These are phyloP conservation scores for Hypoxylon perforatum DNA, from an alignment of 495 filamentous ascomycete species.

Conservation along the genomic window DNA sequence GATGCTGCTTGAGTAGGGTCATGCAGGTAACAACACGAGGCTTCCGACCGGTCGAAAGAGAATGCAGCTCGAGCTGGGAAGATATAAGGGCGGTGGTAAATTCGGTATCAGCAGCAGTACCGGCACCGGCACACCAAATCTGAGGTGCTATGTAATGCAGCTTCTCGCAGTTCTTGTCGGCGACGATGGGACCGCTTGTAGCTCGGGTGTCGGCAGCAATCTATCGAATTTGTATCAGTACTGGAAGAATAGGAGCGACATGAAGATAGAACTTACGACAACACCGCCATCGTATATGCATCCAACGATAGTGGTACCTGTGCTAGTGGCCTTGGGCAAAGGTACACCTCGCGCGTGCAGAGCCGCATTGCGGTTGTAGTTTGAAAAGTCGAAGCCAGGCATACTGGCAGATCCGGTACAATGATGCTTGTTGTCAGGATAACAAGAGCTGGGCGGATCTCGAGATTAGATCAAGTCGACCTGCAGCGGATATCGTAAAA, in stretches of 20 bases:
- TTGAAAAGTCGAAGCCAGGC: constrained; percentile 99
- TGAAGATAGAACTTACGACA: constrained; percentile 68
- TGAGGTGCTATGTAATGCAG: constrained; percentile 98
- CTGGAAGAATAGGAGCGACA: neutral
- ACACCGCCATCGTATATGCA: constrained; percentile 97
- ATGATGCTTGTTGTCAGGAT: constrained; percentile 4
- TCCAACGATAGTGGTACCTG: constrained; percentile 98
- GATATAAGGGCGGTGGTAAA: constrained; percentile 99
- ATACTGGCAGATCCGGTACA: constrained; percentile 63
- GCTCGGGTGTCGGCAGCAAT: constrained; percentile 98
- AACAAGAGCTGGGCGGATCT: neutral
- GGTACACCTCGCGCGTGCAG: constrained; percentile 93
- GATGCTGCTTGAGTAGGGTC: constrained; percentile 99
- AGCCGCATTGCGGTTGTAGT: constrained; percentile 97
- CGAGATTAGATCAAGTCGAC: constrained; percentile 3
- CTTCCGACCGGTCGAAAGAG: constrained; percentile 93
- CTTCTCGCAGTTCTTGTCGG: constrained; percentile 99
- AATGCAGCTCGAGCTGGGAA: constrained; percentile 96
- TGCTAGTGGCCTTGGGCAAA: constrained; percentile 96
- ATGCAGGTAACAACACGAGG: constrained; percentile 98
- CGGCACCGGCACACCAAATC: constrained; percentile 99
- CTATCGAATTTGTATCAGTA: constrained; percentile 51
- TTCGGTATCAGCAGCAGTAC: constrained; percentile 98
- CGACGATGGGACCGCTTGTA: constrained; percentile 96
- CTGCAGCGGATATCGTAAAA: neutral